Evolutionary conservation across 179 eudicot genomes (phyloP).

Genomic region (Silene noctiflora): DNA sequence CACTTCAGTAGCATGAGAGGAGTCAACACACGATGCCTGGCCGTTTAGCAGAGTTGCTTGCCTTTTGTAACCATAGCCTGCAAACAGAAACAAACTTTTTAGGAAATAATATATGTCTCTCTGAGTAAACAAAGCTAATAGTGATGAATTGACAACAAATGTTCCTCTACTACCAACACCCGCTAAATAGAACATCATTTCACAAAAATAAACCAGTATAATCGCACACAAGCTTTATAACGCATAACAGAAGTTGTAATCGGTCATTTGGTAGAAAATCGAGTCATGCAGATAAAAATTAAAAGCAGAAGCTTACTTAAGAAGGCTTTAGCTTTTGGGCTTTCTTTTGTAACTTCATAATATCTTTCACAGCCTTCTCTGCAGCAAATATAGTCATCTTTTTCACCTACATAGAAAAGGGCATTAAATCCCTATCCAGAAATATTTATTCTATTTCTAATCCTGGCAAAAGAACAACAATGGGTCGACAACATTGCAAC

Average conservation of each 20-base stretch:
- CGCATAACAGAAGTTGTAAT: background rate
- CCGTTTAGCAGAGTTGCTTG: background rate
- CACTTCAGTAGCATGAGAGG: background rate
- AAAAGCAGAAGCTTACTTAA: background rate
- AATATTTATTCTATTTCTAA: background rate
- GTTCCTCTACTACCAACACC: no score
- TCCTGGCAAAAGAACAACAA: background rate
- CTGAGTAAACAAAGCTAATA: background rate
- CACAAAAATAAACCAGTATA: background rate
- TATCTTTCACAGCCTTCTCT: constrained; percentile 23
- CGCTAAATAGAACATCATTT: no score
- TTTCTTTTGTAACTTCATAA: background rate
- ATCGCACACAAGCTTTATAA: background rate
- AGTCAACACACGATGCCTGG: background rate
- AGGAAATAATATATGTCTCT: no score
- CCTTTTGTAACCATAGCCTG: background rate
- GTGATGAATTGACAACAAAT: no score
- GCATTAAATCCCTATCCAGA: background rate
- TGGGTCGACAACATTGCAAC: background rate
- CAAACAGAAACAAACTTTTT: background rate
- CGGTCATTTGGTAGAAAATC: background rate
- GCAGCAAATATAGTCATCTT: constrained; percentile 50
- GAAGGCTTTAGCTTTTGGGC: background rate
- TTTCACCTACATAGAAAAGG: constrained; percentile 39
- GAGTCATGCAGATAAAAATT: background rate